Conservation (phyloP, 1,139 yeast species). For the Magnusiomyces ingens region DNA sequence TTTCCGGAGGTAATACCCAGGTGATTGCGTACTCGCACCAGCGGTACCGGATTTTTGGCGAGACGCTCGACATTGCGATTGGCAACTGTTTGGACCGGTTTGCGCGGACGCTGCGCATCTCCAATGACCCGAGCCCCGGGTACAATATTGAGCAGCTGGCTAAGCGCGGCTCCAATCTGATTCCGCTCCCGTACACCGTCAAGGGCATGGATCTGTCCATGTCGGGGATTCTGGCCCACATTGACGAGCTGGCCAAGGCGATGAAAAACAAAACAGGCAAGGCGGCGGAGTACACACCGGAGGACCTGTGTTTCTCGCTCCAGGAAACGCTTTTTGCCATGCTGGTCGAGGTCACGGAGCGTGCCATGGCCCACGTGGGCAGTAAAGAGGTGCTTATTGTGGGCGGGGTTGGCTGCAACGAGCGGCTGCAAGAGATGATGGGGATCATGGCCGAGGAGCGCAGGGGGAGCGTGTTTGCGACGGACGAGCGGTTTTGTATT, state of each 20-base stretch:
- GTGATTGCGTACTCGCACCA: constrained; percentile 94
- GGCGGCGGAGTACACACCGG: constrained; percentile 55
- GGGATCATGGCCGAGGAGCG: constrained; percentile 83
- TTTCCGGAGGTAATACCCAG: constrained; percentile 97
- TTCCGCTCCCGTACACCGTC: constrained; percentile 86
- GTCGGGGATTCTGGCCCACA: constrained; percentile 87
- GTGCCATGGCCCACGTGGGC: constrained; percentile 98
- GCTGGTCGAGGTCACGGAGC: constrained; percentile 95
- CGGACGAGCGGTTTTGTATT: constrained; percentile 94
- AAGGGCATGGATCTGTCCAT: constrained; percentile 97
- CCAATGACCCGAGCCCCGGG: constrained; percentile 96
- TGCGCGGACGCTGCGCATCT: constrained; percentile 80
- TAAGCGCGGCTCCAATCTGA: constrained; percentile 57
- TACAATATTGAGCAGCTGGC: constrained; percentile 95
- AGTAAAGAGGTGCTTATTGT: constrained; percentile 86
- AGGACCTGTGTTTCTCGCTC: constrained; percentile 84
- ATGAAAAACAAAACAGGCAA: constrained; percentile 38
- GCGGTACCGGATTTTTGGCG: constrained; percentile 91
- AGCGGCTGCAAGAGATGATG: constrained; percentile 93
- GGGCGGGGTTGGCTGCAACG: constrained; percentile 97
- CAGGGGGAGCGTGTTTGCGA: constrained; percentile 81
- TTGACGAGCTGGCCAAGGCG: constrained; percentile 74
- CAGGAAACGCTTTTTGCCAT: constrained; percentile 91
- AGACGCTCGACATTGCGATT: constrained; percentile 91
- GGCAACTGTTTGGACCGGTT: constrained; percentile 95